phyloP scores from a whole-genome alignment of 331 rosid genomes.

The Stylosanthes scabra region DNA sequence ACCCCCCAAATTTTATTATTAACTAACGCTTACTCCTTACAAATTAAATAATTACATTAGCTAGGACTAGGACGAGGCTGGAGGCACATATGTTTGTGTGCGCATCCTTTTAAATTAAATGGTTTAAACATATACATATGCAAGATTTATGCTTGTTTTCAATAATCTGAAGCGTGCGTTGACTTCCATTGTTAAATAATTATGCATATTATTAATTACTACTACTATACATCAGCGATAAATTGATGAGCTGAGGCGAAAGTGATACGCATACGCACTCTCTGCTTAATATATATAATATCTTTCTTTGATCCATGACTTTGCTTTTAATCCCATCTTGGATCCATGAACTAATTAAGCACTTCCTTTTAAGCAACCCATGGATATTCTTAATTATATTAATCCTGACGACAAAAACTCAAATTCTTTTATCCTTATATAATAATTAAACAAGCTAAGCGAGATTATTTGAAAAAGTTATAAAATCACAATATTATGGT shows the following conservation, averaged over 20 bases:
- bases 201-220: background rate
- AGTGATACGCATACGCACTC: background rate
- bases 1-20: too few relatives aligned
- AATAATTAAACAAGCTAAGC: too few relatives aligned
- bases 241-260: background rate
- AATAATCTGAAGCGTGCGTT: too few relatives aligned
- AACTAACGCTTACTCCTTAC: too few relatives aligned
- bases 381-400: background rate
- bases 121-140: too few relatives aligned
- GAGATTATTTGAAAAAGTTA: too few relatives aligned
- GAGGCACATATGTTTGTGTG: background rate
- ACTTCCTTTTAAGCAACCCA: constrained; percentile 24
- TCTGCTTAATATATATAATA: background rate
- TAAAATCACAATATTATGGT: too few relatives aligned
- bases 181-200: too few relatives aligned
- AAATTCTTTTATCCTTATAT: background rate
- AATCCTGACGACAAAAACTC: background rate
- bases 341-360: constrained; percentile 11
- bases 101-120: too few relatives aligned
- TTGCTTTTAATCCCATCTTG: background rate
- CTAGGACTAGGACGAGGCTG: too few relatives aligned
- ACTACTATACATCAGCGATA: background rate
- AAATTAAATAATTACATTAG: too few relatives aligned
- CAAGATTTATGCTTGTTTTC: too few relatives aligned
- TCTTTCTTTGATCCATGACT: constrained; percentile 20